Percentiles rank a stretch among this genome's conserved stretches.
Evolutionary conservation across 345 rosid genomes (phyloP).

Genomic region (Hibiscus tridactylites): DNA sequence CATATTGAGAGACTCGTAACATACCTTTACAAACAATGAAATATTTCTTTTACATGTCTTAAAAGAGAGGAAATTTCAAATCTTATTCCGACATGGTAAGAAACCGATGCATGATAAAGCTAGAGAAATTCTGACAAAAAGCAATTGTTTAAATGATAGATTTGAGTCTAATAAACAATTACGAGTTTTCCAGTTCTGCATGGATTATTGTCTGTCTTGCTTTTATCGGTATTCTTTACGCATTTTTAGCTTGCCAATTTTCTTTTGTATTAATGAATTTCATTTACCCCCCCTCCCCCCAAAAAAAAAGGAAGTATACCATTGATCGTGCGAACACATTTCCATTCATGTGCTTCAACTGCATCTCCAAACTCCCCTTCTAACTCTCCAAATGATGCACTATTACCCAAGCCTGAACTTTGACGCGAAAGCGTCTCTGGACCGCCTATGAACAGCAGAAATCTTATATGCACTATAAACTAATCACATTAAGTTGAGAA

Average conservation of each 20-base stretch:
- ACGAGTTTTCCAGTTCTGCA: not conserved
- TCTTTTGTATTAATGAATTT: not conserved
- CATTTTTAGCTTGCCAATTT: not conserved
- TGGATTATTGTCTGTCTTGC: not conserved
- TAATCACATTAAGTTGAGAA: not conserved
- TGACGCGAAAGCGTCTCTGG: constrained; percentile 76
- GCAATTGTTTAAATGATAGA: not conserved
- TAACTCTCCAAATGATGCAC: constrained; percentile 34
- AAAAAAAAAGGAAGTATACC: constrained; percentile 28
- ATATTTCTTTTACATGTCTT: not conserved
- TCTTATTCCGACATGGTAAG: not conserved
- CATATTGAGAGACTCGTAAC: not conserved
- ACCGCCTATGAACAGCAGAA: constrained; percentile 54
- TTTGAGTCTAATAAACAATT: not conserved
- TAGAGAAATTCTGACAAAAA: not conserved
- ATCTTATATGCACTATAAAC: not conserved
- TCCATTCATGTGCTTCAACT: constrained; percentile 79
- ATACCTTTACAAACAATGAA: not conserved
- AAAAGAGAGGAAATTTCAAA: not conserved
- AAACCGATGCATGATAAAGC: not conserved
- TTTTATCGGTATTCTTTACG: not conserved
- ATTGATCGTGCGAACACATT: constrained; percentile 76
- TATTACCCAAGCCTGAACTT: constrained; percentile 46
- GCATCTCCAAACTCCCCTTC: constrained; percentile 81
- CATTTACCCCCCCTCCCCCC: not conserved